Base-by-base conservation (phyloP, 345 rosid genomes). In the Heritiera fomes region DNA sequence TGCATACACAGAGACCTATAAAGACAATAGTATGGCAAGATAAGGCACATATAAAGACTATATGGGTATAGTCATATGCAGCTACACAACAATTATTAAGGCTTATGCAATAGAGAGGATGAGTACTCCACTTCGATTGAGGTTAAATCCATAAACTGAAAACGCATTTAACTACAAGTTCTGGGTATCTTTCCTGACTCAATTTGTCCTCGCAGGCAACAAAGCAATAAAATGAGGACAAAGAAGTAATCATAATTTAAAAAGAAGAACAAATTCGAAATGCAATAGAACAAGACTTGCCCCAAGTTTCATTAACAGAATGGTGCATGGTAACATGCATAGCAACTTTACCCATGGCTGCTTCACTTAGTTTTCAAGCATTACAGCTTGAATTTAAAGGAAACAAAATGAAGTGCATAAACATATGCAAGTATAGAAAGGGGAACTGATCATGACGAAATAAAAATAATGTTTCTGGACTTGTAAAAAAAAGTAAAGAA, bases 401-500 rank as follows among this genome's bases (percentile, higher is more conserved):
- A 53, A 56, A 17, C 30, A 40, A 30, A 43, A 70, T 58, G 52
- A 38, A 77, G 50, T 40, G 23, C 49, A 8, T 70, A 68, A 30
- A 79, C n/a, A 49, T 23, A 78, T 5, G 67, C 49, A 74, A 78
- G 47, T 8, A 72, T 20, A 1, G 60, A 65, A 78, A 73, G 75
- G 82, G 59, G 81, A 73, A 45, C 67, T 66, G 82, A 70, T 61
- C 73, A 73, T 2, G 74, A 81, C 56, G 80, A 83, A 34, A 34
- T 34, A 34, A 34, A 34, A 34, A 43, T 23, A 61, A 50, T 46
- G 74, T 70, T 71, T 75, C 77, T 77, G 62, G 82, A 83, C 53
- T 59, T 53, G 69, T 73, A 34, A 34, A 34, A 34, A 34, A 34
- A 34, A 3, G 1, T n/a, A n/a, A n/a, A n/a, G n/a, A n/a, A 34